Evolutionary conservation across 2,329 filamentous ascomycete species (phyloP), one percentile per base, ranked within the genome.

Genomic region (Teratosphaeria destructans): DNA sequence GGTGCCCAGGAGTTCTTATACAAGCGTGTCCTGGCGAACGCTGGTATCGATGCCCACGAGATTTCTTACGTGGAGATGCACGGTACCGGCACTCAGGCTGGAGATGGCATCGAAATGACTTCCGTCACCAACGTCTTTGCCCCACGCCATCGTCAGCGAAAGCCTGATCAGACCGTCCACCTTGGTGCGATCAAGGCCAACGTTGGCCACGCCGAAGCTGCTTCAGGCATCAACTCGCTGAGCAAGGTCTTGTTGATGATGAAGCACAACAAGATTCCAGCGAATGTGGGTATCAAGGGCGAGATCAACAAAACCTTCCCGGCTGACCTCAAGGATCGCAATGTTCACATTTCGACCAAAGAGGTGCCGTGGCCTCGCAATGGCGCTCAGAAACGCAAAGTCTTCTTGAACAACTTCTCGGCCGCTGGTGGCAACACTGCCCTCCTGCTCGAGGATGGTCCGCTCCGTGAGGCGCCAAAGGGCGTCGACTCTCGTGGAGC

Each of bases 21-120:
- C 67, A 82, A 82, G 59, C 79, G 83, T 47, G 85, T 94, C 32
- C 78, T 94, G 1, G 82, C 86, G 55, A 82, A 88, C 52, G 86
- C 88, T 52, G 86, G 87, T 60, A 81, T 94, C 26, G 85, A 92
- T 67, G 87, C 89, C 1, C 81, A 85, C 56, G 87, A 92, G 63
- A 81, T 95, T 55, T 85, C 85, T 72, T 95, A 93, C 68, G 85
- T 95, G 8, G 90, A 95, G 74, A 90, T 94, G 85, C 90, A 95
- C 72, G 90, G 89, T 14, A 95, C 90, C 2, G 90, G 90, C 35
- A 95, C 89, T 0, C 89, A 94, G 72, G 89, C 88, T 35, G 90
- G 89, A 62, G 90, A 95, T 68, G 85, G 85, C 7, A 87, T 85
- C 3, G 91, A 96, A 72, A 92, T 93, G 86, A 79, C 84, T 0